phyloP scores from a whole-genome alignment of 176 grass and related monocot genomes.

The Musa schizocarpa region DNA sequence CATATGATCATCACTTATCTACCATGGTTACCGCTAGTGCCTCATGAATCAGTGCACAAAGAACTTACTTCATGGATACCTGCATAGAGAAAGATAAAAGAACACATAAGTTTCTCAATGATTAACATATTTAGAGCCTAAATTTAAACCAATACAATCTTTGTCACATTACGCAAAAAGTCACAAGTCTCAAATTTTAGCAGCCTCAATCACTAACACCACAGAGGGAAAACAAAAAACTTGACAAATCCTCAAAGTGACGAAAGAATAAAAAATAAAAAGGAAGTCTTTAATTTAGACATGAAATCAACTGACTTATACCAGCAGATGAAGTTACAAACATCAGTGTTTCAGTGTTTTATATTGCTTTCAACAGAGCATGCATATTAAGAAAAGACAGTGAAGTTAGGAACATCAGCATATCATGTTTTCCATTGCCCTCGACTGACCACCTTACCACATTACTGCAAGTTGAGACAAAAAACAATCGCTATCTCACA shows the following conservation, averaged over 20 bases:
- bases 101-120: not conserved
- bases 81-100: slow-evolving; percentile 38
- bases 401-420: no score
- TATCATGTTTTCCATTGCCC: no score
- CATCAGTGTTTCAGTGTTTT: no score
- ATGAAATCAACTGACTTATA: not conserved
- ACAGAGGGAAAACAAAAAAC: not conserved
- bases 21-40: not conserved
- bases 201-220: not conserved
- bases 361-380: no score
- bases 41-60: slow-evolving; percentile 11
- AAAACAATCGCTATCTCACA: not conserved
- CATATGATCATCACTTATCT: not conserved
- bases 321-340: not conserved
- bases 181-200: not conserved
- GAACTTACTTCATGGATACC: slow-evolving; percentile 97
- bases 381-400: no score
- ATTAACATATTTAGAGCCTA: not conserved
- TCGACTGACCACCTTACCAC: no score
- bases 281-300: not conserved
- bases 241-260: no score
- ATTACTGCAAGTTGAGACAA: not conserved
- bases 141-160: not conserved
- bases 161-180: not conserved
- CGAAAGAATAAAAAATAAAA: not conserved